Evolutionary conservation across 192 early-diverging fungal genomes (phyloP).

Genomic region (Dissophora globulifera): DNA sequence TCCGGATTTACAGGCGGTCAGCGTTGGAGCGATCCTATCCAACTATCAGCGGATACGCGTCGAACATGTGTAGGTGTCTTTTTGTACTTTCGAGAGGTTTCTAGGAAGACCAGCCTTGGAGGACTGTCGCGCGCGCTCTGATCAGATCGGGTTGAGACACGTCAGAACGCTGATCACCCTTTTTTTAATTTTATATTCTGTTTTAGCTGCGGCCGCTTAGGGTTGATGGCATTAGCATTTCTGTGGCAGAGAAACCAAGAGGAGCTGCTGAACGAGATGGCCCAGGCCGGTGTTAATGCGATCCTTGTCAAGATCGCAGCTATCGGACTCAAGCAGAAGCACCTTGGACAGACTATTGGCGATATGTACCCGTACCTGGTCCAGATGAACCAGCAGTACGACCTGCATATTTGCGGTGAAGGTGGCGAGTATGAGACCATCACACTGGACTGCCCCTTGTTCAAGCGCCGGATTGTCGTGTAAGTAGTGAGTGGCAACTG

Average conservation of each 20-base stretch:
- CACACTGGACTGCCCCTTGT: slow-evolving; percentile 92
- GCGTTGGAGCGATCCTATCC: slow-evolving; percentile 95
- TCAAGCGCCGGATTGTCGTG: slow-evolving; percentile 85
- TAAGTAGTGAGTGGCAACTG: slow-evolving; percentile 52
- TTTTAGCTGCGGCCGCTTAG: slow-evolving; percentile 84
- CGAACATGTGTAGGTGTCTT: slow-evolving; percentile 84
- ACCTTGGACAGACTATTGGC: slow-evolving; percentile 83
- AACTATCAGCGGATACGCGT: slow-evolving; percentile 98
- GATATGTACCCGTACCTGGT: slow-evolving; percentile 84
- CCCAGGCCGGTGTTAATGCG: slow-evolving; percentile 76
- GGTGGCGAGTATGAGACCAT: slow-evolving; percentile 98
- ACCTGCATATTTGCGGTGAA: slow-evolving; percentile 93
- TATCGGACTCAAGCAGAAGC: slow-evolving; percentile 74
- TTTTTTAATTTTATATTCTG: neutral
- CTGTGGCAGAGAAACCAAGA: slow-evolving; percentile 92
- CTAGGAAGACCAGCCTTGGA: no score
- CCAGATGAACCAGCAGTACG: slow-evolving; percentile 77
- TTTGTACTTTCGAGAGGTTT: neutral
- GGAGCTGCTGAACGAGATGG: slow-evolving; percentile 88
- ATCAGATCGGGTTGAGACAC: no score
- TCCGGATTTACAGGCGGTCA: slow-evolving; percentile 87
- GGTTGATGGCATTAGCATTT: slow-evolving; percentile 83
- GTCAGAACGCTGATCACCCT: no score
- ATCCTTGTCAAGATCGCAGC: slow-evolving; percentile 95
- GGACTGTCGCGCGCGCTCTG: no score